Evolutionary conservation across 2,329 filamentous ascomycete genomes (phyloP).

Genomic region (Emergomyces orientalis): DNA sequence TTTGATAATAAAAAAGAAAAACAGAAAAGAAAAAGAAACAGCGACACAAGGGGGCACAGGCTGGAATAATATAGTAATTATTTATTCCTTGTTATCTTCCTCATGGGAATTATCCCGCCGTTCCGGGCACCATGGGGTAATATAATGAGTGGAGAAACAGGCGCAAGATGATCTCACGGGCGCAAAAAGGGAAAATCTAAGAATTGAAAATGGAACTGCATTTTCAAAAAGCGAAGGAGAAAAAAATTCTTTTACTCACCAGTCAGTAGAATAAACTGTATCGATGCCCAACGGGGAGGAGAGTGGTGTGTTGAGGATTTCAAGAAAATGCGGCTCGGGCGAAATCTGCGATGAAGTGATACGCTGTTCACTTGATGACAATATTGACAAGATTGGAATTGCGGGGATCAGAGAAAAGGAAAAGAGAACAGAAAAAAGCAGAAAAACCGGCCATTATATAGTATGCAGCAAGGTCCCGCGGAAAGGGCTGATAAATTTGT

Average conservation of each 20-base stretch:
- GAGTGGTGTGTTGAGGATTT: not conserved
- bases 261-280: not conserved
- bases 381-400: not conserved
- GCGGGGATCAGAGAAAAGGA: not conserved
- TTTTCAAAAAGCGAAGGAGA: not conserved
- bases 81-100: not conserved
- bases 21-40: not conserved
- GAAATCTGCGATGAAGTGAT: not conserved
- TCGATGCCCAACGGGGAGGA: conserved; percentile 5
- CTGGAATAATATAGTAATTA: not conserved
- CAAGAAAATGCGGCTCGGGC: not conserved
- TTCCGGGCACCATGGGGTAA: not conserved
- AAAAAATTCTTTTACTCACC: conserved; percentile 1
- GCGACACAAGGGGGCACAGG: not conserved
- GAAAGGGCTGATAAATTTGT: not conserved
- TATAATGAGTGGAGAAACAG: not conserved
- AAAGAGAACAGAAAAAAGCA: not conserved
- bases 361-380: not conserved
- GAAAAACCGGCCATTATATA: not conserved
- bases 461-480: not conserved
- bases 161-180: not conserved
- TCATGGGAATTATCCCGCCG: not conserved
- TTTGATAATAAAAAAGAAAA: not conserved
- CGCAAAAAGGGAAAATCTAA: not conserved
- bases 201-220: conserved; percentile 1